Conservation (phyloP, 208 protist genomes). For the Acanthamoeba healyi region DNA sequence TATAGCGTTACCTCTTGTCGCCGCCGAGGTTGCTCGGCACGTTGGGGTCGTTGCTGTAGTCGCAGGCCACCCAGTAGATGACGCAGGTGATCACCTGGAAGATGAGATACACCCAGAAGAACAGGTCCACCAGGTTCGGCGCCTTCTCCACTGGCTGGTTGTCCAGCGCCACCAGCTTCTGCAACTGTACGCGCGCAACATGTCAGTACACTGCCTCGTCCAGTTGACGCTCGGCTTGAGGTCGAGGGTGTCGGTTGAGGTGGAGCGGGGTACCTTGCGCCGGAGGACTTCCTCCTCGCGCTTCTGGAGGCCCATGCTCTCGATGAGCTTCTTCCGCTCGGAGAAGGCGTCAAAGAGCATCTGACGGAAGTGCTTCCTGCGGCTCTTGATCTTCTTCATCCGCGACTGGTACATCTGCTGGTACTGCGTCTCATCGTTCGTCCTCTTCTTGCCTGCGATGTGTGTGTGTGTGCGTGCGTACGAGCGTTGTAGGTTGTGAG, state of each 20-base stretch:
- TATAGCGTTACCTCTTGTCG: background rate
- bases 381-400: slow-evolving; percentile 65
- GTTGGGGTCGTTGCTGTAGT: slow-evolving; percentile 49
- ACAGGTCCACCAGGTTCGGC: slow-evolving; percentile 34
- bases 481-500: background rate
- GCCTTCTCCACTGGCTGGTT: background rate
- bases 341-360: slow-evolving; percentile 52
- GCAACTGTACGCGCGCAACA: background rate
- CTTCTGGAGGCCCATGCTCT: slow-evolving; percentile 54
- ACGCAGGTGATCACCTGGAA: slow-evolving; percentile 28
- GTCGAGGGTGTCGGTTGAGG: background rate
- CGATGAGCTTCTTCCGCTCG: slow-evolving; percentile 73
- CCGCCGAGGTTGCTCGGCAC: background rate
- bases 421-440: slow-evolving; percentile 13
- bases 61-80: slow-evolving; percentile 39
- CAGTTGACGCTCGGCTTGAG: background rate
- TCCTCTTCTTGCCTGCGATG: background rate
- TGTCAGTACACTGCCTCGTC: background rate
- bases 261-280: slow-evolving; percentile 17
- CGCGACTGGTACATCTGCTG: slow-evolving; percentile 3
- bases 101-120: slow-evolving; percentile 34
- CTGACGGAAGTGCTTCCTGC: slow-evolving; percentile 69
- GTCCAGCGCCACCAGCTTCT: slow-evolving; percentile 38
- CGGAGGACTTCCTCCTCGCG: slow-evolving; percentile 66
- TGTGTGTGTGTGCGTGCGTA: too few species aligned